Evolutionary conservation across 1,284 basidiomycete species (phyloP), one percentile per base, ranked within the genome.

Genomic region (Trichosporon sp.): DNA sequence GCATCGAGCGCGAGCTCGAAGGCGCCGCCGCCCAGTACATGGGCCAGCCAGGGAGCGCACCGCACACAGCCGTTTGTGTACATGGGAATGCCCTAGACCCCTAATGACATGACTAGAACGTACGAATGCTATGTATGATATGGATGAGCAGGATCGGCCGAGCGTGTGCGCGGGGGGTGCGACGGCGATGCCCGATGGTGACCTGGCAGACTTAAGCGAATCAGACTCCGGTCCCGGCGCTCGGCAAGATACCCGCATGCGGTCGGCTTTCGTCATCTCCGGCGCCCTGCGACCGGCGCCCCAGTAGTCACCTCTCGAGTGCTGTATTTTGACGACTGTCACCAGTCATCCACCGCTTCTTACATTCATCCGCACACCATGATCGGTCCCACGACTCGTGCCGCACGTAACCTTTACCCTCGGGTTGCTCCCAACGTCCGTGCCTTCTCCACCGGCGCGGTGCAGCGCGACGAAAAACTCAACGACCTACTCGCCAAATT

Each of bases 401-500:
- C 47, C 23, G 47, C 9, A 7, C 47, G 47, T 21, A 25, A 29
- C n/a, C 15, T 31, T 13, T 8, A 15, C 18, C 15, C 56, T 15
- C 56, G 32, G 29, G 27, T 15, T n/a, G 56, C 29, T 15, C 2
- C 18, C 21, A 3, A 13, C 21, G 18, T n/a, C 29, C 56, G 56
- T 11, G 27, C 56, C 7, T 29, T 60, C 15, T 31, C 27, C 29
- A 29, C 56, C 27, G 18, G 56, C 18, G 29, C 56, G 15, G 56
- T 60, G 27, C 56, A 31, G 27, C 56, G 29, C 18, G 56, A 60
- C 29, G 56, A 60, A 23, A 60, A 60, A 31, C 56, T 60, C 9
- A 60, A 80, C 77, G 76, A 80, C 38, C 72, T 82, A 4, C 64
- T 76, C 35, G 71, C 74, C 8, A 75, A 78, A 38, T 82, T 82